Evolutionary conservation across 2,329 filamentous ascomycete genomes (phyloP).

Genomic region (Ploettnerulaceae sp.): DNA sequence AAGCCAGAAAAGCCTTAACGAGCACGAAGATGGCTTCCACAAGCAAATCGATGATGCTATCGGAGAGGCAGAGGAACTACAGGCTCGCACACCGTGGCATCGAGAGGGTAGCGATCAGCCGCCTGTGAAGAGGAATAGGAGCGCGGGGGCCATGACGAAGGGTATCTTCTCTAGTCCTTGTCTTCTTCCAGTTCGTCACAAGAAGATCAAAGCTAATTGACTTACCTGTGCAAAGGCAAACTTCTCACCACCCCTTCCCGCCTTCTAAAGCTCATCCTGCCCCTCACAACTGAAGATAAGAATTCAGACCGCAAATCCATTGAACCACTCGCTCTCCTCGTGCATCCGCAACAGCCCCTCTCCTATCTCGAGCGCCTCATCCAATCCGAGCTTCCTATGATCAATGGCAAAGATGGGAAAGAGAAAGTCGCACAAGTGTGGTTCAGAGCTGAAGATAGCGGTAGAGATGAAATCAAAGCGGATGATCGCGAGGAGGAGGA

Average conservation of each 20-base stretch:
- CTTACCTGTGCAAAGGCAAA: conserved; percentile 49
- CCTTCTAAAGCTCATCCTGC: conserved; percentile 75
- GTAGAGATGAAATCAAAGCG: conserved; percentile 49
- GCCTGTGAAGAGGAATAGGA: conserved; percentile 45
- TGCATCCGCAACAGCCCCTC: conserved; percentile 86
- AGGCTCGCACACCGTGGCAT: conserved; percentile 61
- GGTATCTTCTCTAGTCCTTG: conserved; percentile 37
- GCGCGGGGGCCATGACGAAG: conserved; percentile 57
- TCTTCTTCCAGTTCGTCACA: not conserved
- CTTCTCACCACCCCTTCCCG: conserved; percentile 75
- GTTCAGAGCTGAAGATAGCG: conserved; percentile 75
- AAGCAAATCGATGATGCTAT: conserved; percentile 36
- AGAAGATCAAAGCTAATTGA: not conserved
- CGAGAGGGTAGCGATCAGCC: conserved; percentile 53
- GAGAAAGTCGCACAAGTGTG: conserved; percentile 69
- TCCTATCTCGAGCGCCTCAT: conserved; percentile 87
- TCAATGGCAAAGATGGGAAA: conserved; percentile 54
- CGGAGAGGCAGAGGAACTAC: conserved; percentile 46
- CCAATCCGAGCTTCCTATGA: conserved; percentile 73
- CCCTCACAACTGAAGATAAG: conserved; percentile 58
- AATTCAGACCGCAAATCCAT: conserved; percentile 61
- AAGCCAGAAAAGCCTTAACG: conserved; percentile 28
- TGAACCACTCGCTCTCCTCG: conserved; percentile 78
- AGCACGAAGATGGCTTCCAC: conserved; percentile 35
- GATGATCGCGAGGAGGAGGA: conserved; percentile 36